These are phyloP conservation scores for Babesia caballi DNA, from an alignment of 169 alveolate genomes.

Conservation along the genomic window DNA sequence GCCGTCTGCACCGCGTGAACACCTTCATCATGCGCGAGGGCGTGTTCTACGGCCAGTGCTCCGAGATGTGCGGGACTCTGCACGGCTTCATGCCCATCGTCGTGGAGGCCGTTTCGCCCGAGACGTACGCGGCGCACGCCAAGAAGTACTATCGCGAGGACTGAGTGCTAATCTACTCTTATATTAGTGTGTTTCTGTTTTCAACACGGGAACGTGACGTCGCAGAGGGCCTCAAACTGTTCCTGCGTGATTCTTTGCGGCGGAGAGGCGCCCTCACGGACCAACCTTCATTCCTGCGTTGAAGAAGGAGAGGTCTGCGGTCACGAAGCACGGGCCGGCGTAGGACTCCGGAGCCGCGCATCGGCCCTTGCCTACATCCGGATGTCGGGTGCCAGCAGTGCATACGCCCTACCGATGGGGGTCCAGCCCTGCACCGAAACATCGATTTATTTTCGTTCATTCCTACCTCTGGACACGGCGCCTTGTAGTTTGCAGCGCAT, in stretches of 20 bases:
- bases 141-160: slow-evolving; percentile 86
- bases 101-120: slow-evolving; percentile 86
- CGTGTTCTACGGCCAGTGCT: slow-evolving; percentile 89
- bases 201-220: slow-evolving; percentile 44
- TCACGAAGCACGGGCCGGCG: slow-evolving; percentile 54
- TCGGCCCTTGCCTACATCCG: slow-evolving; percentile 13
- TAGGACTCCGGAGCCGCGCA: slow-evolving; percentile 53
- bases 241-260: not conserved
- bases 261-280: too few species aligned
- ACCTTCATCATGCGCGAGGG: slow-evolving; percentile 89
- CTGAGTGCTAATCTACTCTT: not conserved
- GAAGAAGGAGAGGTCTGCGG: slow-evolving; percentile 55
- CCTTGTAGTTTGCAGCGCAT: slow-evolving; percentile 23
- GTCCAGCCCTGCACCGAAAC: slow-evolving; percentile 50
- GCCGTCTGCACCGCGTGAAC: slow-evolving; percentile 79
- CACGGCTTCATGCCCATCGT: slow-evolving; percentile 92
- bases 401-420: not conserved
- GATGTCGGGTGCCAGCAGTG: not conserved
- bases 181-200: not conserved
- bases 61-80: slow-evolving; percentile 89
- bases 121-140: slow-evolving; percentile 90
- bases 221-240: slow-evolving; percentile 44
- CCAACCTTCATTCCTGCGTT: slow-evolving; percentile 40
- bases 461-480: slow-evolving; percentile 51
- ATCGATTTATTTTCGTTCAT: not conserved